A percentile compares a stretch with the other conserved stretches of the same genome.
These are phyloP conservation scores for Phaeosphaeria sp. DNA, from an alignment of 2,329 filamentous ascomycete genomes.

Conservation along the genomic window DNA sequence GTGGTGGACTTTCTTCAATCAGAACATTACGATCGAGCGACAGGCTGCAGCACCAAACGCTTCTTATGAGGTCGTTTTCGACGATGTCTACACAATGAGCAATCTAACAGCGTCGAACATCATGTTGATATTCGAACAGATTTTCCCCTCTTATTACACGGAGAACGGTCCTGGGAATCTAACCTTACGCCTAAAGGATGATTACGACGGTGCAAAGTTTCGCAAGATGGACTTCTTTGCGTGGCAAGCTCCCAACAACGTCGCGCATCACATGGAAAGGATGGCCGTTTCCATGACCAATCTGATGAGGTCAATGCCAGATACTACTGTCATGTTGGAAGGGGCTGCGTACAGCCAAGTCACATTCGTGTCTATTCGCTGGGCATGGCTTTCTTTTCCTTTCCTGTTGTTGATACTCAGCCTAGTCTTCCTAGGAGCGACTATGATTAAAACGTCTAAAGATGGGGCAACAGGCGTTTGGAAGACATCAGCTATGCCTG, in stretches of 20 bases:
- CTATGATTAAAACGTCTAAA: conserved; percentile 28
- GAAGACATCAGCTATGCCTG: conserved; percentile 43
- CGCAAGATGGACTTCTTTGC: conserved; percentile 8
- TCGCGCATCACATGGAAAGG: conserved; percentile 24
- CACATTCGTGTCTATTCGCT: conserved; percentile 19
- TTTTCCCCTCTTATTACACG: conserved; percentile 16
- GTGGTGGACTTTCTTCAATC: conserved; percentile 1
- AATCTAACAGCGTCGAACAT: neutral
- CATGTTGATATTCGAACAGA: neutral
- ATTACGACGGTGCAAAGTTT: conserved; percentile 2
- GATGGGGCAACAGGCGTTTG: conserved; percentile 23
- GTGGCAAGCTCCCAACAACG: conserved; percentile 25
- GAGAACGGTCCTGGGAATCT: neutral
- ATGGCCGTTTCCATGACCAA: conserved; percentile 29
- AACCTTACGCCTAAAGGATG: neutral
- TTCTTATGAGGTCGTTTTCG: neutral
- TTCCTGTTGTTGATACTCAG: conserved; percentile 24
- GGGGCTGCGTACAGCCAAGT: conserved; percentile 19
- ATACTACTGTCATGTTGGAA: neutral
- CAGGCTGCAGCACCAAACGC: neutral
- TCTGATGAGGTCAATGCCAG: conserved; percentile 16
- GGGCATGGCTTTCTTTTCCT: conserved; percentile 38
- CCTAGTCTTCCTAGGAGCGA: conserved; percentile 31
- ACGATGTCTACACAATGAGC: neutral
- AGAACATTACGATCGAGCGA: conserved; percentile 13